These are phyloP conservation scores for Rhytidiadelphus loreus DNA, from an alignment of 225 moss, liverwort and hornwort genomes.

Conservation along the genomic window DNA sequence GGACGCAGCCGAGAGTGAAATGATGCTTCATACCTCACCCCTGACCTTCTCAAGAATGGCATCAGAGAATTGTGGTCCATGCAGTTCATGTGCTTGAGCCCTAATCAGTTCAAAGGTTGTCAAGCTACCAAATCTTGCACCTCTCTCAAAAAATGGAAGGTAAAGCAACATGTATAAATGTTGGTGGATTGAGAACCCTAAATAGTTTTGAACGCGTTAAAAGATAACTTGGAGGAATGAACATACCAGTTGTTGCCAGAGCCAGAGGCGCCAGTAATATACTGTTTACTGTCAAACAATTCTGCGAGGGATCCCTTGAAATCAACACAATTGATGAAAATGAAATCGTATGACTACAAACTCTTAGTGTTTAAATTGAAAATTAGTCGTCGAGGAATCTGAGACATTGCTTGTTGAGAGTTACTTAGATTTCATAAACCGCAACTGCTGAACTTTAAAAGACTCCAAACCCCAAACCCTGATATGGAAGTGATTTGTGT, in stretches of 20 bases:
- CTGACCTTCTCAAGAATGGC: slow-evolving; percentile 67
- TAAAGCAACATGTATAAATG: neutral
- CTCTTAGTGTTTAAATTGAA: neutral
- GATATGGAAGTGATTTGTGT: neutral
- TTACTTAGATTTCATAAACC: neutral
- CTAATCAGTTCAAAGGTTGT: slow-evolving; percentile 14
- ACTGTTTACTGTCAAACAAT: slow-evolving; percentile 71
- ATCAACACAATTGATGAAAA: neutral
- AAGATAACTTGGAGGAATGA: neutral
- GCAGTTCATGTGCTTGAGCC: slow-evolving; percentile 78
- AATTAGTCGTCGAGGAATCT: neutral
- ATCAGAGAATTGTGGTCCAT: slow-evolving; percentile 69
- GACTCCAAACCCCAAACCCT: neutral
- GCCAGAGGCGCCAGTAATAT: slow-evolving; percentile 62
- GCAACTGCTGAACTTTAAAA: neutral
- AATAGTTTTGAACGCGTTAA: neutral
- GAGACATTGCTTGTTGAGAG: neutral
- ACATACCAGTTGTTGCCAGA: slow-evolving; percentile 90
- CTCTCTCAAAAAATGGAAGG: neutral
- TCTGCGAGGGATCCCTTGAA: slow-evolving; percentile 63
- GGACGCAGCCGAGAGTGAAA: neutral
- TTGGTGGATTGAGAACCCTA: neutral
- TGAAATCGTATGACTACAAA: neutral
- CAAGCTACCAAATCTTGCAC: neutral
- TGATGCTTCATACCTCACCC: slow-evolving; percentile 39